Evolutionary conservation across 352 stramenopile species (phyloP), one percentile per base, ranked within the genome.

Genomic region (Globisporangium nagaii): DNA sequence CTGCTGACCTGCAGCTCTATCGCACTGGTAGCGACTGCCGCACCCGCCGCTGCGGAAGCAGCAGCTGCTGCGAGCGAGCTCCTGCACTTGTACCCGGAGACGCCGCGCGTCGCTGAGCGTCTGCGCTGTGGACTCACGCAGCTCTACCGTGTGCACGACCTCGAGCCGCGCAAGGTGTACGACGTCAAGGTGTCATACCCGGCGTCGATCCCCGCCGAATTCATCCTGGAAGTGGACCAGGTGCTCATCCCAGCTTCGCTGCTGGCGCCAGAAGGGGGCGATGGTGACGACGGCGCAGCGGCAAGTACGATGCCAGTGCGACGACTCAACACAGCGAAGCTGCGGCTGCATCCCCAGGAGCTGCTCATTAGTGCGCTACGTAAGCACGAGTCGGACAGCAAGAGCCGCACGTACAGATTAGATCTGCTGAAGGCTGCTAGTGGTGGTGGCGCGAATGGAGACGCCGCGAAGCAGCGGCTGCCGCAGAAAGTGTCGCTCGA

Each of bases 121-220:
- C 42, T 84, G 7, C 56, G 52, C 20, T 87, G 80, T 30, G 75
- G 73, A 31, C 36, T 70, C 7, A 65, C 65, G 13, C 73, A 81
- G 44, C 36, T 79, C 57, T 91, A 79, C 47, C 74, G 68, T 46
- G 58, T 88, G n/a, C 63, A 64, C 30, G 58, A 73, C 11, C 65
- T 91, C 11, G 60, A 76, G 4, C 65, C 71, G 0, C 20, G 24
- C 56, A 66, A 58, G 13, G 68, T 84, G 17, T 91, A 88, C 66
- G 79, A 89, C 55, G 66, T 91, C 60, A 91, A 91, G 66, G 68
- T 91, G 49, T 91, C 80, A 58, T 91, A 88, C 37, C 66, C 74
- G 3, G 75, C 80, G 3, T 76, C 75, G 6, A 53, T 84, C 19
- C 80, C 80, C 2, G 86, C 76, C 1, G 35, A 63, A 1, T 88